Conservation (phyloP, 371 early-diverging fungal genomes). For the Conidiobolus incongruus region DNA sequence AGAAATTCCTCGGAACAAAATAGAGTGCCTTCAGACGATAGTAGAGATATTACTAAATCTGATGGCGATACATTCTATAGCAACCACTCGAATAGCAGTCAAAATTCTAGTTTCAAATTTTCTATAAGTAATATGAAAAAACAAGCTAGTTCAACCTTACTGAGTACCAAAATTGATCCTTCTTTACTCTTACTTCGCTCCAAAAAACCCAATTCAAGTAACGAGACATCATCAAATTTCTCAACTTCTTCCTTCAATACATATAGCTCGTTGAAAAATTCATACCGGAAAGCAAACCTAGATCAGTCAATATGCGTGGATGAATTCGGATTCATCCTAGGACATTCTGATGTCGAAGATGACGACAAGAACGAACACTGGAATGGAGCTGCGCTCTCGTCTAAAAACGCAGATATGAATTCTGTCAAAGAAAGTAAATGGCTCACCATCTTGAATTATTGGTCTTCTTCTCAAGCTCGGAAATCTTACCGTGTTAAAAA, state of each 20-base stretch:
- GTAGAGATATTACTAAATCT: not conserved
- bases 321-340: slow-evolving; percentile 27
- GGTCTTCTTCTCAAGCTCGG: not conserved
- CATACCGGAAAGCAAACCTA: not conserved
- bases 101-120: not conserved
- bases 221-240: not conserved
- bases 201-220: not conserved
- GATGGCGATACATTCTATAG: not conserved
- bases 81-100: not conserved
- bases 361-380: slow-evolving; percentile 6
- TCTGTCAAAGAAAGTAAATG: slow-evolving; percentile 4
- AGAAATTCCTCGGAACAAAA: not conserved
- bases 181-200: not conserved
- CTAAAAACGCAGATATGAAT: not conserved
- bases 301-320: not conserved
- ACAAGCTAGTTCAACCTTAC: not conserved
- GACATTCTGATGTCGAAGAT: slow-evolving; percentile 13
- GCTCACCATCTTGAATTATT: not conserved
- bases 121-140: not conserved
- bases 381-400: not conserved
- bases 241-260: not conserved
- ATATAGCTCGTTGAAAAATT: not conserved
- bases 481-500: slow-evolving; percentile 15
- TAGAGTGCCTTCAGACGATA: not conserved
- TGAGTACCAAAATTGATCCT: slow-evolving; percentile 1